phyloP scores from a whole-genome alignment of 2,329 filamentous ascomycete genomes.

The Ilyonectria destructans region DNA sequence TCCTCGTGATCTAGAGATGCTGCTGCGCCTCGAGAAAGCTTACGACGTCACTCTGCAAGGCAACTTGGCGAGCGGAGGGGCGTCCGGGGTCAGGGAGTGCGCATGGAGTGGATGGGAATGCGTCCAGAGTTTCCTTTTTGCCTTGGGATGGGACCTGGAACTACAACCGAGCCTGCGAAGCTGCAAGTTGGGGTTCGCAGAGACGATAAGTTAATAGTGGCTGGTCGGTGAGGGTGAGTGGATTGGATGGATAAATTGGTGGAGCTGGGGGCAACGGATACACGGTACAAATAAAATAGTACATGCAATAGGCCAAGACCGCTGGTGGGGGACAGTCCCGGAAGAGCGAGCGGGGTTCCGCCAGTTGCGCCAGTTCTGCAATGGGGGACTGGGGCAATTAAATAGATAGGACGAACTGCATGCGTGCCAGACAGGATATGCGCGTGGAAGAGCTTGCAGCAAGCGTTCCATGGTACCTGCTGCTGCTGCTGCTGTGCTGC shows the following conservation, averaged over 20 bases:
- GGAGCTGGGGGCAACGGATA: background rate
- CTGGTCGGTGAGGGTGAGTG: background rate
- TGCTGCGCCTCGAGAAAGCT: slow-evolving; percentile 1
- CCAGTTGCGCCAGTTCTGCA: background rate
- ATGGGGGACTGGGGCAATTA: too few relatives aligned
- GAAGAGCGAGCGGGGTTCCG: background rate
- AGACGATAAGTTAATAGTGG: background rate
- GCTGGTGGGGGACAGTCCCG: background rate
- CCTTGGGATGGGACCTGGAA: background rate
- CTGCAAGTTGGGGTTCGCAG: background rate
- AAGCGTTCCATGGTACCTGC: background rate
- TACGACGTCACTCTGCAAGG: slow-evolving; percentile 9
- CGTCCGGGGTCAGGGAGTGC: too few relatives aligned
- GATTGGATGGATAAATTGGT: background rate
- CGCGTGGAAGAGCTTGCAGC: background rate
- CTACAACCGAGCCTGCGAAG: background rate
- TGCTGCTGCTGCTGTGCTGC: background rate
- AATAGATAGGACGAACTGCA: background rate
- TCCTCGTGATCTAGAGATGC: background rate
- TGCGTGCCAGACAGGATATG: background rate
- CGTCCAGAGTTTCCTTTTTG: background rate
- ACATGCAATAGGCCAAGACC: background rate
- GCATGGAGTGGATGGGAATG: too few relatives aligned
- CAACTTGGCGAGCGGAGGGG: background rate
- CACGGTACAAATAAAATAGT: background rate